Conservation (phyloP, 192 early-diverging fungal species). For the Entophlyctis luteolus region DNA sequence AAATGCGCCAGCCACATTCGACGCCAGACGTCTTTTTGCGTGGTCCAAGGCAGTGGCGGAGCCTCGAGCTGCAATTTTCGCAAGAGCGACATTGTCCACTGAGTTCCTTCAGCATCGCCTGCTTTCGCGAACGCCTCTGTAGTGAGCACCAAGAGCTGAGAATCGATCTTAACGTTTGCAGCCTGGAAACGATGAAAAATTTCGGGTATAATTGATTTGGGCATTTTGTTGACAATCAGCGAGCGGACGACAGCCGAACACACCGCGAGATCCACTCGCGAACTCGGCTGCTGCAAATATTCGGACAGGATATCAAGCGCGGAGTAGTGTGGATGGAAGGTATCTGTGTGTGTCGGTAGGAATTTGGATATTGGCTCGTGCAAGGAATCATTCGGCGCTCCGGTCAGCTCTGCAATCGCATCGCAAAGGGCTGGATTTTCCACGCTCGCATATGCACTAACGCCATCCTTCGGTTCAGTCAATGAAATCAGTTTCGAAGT, state of each 20-base stretch:
- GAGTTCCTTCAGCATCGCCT: background rate
- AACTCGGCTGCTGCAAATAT: background rate
- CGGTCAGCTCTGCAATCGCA: background rate
- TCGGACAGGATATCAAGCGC: background rate
- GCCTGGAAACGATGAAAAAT: background rate
- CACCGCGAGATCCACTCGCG: background rate
- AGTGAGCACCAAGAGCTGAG: background rate
- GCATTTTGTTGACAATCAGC: constrained; percentile 4
- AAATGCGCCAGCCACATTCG: constrained; percentile 15
- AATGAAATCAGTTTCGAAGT: background rate
- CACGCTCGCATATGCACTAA: no score
- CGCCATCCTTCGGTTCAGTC: background rate
- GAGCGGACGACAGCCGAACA: background rate
- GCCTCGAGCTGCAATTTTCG: background rate
- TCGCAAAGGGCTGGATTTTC: background rate
- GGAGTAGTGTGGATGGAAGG: constrained; percentile 1
- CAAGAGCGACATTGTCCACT: background rate
- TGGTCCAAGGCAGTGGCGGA: background rate
- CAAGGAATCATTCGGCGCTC: no score
- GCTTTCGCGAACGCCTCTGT: background rate
- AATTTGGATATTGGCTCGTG: no score
- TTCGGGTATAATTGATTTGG: background rate
- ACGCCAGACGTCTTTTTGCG: background rate
- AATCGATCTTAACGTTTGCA: background rate
- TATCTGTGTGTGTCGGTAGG: background rate